These are phyloP conservation scores for Thermoascus crustaceus DNA, from an alignment of 2,329 filamentous ascomycete species.

Conservation along the genomic window DNA sequence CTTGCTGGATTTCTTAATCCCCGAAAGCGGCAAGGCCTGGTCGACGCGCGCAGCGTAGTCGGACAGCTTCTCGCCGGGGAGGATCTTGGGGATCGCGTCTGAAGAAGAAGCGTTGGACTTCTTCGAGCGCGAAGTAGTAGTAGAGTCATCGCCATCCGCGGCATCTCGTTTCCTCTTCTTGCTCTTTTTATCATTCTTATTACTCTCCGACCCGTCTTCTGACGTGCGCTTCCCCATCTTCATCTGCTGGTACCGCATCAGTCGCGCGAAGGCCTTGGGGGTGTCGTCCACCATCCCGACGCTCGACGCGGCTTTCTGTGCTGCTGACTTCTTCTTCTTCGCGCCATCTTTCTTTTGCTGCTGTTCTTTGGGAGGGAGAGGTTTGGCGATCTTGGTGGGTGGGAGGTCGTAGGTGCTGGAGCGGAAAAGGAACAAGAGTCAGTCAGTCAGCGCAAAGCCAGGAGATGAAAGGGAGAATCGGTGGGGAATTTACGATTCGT, in stretches of 20 bases:
- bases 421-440: slow-evolving; percentile 1
- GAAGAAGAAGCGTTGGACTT: slow-evolving; percentile 17
- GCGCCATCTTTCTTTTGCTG: slow-evolving; percentile 29
- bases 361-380: slow-evolving; percentile 48
- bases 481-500: slow-evolving; percentile 44
- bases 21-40: slow-evolving; percentile 67
- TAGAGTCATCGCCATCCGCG: slow-evolving; percentile 12
- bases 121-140: slow-evolving; percentile 14
- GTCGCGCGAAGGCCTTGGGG: slow-evolving; percentile 74
- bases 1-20: slow-evolving; percentile 52
- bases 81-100: slow-evolving; percentile 54
- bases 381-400: slow-evolving; percentile 50
- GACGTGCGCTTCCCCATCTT: slow-evolving; percentile 30
- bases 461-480: too few relatives aligned
- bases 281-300: slow-evolving; percentile 59
- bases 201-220: slow-evolving; percentile 32
- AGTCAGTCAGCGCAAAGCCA: background rate
- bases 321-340: slow-evolving; percentile 27
- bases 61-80: slow-evolving; percentile 72
- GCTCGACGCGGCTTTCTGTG: slow-evolving; percentile 21
- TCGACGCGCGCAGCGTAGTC: slow-evolving; percentile 80
- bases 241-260: slow-evolving; percentile 68
- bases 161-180: slow-evolving; percentile 43
- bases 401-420: slow-evolving; percentile 48
- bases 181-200: slow-evolving; percentile 26